phyloP scores from a whole-genome alignment of 441 rosid species.

The Isatis lusitanica region DNA sequence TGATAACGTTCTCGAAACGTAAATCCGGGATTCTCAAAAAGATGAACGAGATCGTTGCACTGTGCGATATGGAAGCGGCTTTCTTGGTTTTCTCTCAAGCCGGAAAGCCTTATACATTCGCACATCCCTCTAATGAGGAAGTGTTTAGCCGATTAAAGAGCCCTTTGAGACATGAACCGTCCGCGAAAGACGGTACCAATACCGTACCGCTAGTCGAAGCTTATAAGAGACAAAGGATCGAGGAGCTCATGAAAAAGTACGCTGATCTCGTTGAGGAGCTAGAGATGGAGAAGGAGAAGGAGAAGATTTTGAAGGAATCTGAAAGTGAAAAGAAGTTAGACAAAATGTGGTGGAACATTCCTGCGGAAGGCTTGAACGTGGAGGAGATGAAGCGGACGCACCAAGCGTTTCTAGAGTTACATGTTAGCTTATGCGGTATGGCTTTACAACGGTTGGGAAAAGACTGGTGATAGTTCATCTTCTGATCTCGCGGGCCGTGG shows the following conservation, averaged over 20 bases:
- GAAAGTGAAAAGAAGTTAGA: background rate
- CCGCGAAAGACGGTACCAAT: background rate
- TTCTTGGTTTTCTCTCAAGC: conserved; percentile 38
- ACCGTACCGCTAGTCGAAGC: conserved; percentile 33
- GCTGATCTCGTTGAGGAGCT: conserved; percentile 3
- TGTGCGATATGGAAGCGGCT: conserved; percentile 27
- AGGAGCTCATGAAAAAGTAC: background rate
- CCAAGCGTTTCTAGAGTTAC: background rate
- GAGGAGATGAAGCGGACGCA: background rate
- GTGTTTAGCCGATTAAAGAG: conserved; percentile 1
- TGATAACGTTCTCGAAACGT: conserved; percentile 46
- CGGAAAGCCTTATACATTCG: conserved; percentile 40
- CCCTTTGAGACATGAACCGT: background rate
- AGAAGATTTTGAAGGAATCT: background rate
- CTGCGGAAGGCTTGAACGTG: conserved; percentile 22
- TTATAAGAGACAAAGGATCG: conserved; percentile 13
- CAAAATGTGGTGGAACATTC: conserved; percentile 39
- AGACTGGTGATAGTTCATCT: background rate
- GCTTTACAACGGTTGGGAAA: background rate
- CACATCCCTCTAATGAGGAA: conserved; percentile 36
- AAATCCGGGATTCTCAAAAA: conserved; percentile 38
- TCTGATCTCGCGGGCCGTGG: background rate
- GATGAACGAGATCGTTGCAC: conserved; percentile 36
- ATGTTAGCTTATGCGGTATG: background rate
- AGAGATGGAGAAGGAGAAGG: conserved; percentile 21